Base-by-base conservation (phyloP, 192 early-diverging fungal species). In the Diversispora eburnea region DNA sequence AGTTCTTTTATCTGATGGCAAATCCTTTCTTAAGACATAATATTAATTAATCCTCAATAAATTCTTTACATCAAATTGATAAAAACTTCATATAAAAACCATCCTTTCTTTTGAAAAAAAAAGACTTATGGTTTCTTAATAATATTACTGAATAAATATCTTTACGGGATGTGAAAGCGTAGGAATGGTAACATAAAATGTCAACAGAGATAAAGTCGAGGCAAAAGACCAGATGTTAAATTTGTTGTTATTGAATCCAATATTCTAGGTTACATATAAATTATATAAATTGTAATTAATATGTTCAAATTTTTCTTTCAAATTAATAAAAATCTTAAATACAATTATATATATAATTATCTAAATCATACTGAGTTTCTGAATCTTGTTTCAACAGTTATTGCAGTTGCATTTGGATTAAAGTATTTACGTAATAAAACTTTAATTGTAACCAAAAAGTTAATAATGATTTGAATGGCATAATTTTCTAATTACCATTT, bases 81-180 rank as follows among this genome's bases (percentile, higher is more conserved):
- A n/a, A n/a, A n/a, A n/a, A n/a, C n/a, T n/a, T n/a, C n/a, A n/a
- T n/a, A n/a, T n/a, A n/a, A n/a, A n/a, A n/a, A n/a, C n/a, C n/a
- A n/a, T n/a, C n/a, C n/a, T n/a, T n/a, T n/a, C n/a, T n/a, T n/a
- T n/a, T n/a, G n/a, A n/a, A n/a, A n/a, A n/a, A n/a, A n/a, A n/a
- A n/a, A n/a, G n/a, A n/a, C 95, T 95, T 95, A 98, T 0, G 91
- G 82, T 0, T 92, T 92, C 19, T 90, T 92, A 49, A 97, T 92
- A n/a, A 70, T 43, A 60, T 72, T 15, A 76, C 79, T 66, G 84
- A 81, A n/a, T 88, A 89, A 0, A 96, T 87, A 59, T 98, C 97
- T 17, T 87, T 85, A 7, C 83, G 80, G 0, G 90, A 84, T 2
- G 97, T 98, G 0, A 95, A 88, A 7, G 93, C 97, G 75, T 99